Evolutionary conservation across 306 rosid genomes (phyloP).

Genomic region (cucumber (Cucumis sativus)): DNA sequence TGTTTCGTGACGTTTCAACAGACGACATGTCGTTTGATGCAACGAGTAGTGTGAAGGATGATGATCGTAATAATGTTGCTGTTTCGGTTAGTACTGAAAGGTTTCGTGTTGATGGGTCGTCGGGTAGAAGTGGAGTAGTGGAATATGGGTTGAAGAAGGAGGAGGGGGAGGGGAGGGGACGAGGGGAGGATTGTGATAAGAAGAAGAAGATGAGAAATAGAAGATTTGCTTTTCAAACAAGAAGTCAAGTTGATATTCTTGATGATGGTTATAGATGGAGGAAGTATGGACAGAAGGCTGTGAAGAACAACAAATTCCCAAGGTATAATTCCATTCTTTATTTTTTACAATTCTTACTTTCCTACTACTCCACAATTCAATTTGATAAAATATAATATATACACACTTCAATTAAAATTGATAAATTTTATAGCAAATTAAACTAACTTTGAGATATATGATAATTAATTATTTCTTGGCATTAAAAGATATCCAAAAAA

Average conservation of each 20-base stretch:
- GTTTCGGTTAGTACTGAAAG: neutral
- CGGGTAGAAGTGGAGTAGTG: neutral
- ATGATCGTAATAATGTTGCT: neutral
- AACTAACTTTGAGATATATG: no score
- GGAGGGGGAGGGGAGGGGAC: neutral
- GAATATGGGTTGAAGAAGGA: neutral
- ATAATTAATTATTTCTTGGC: no score
- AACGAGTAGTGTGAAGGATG: neutral
- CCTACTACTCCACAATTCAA: neutral
- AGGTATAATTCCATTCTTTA: neutral
- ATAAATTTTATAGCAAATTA: no score
- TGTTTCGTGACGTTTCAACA: neutral
- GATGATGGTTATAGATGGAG: conserved; percentile 17
- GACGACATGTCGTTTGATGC: neutral
- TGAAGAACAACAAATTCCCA: conserved; percentile 18
- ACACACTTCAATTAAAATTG: no score
- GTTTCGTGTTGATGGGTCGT: neutral
- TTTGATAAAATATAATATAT: no score
- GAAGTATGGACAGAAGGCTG: conserved; percentile 15
- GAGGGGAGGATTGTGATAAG: neutral
- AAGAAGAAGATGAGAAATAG: neutral
- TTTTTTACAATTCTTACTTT: neutral
- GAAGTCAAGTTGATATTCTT: conserved; percentile 16
- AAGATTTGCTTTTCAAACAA: conserved; percentile 7
- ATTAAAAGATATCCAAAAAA: no score